Percentiles rank a stretch among this genome's conserved stretches.
phyloP scores from a whole-genome alignment of 169 alveolate species.

The Theileria parva region DNA sequence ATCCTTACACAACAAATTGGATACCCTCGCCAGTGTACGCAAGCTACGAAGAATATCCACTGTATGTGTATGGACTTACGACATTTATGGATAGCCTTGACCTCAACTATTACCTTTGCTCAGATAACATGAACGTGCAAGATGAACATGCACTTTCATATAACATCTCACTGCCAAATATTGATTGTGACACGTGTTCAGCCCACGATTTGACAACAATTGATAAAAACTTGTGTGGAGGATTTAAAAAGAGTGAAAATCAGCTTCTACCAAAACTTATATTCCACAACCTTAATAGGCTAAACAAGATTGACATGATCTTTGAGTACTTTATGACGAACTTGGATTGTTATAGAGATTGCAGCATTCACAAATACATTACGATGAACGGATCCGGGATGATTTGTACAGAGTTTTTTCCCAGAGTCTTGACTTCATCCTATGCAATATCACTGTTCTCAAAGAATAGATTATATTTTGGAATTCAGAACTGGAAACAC shows the following conservation, averaged over 20 bases:
- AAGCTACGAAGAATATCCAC: conserved; percentile 25
- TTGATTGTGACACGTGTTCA: not conserved
- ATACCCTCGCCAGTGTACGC: conserved; percentile 45
- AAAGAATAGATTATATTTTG: conserved; percentile 32
- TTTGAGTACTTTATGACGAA: conserved; percentile 6
- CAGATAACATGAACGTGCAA: conserved; percentile 1
- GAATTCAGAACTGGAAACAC: conserved; percentile 63
- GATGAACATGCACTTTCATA: conserved; percentile 9
- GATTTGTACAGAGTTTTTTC: conserved; percentile 1
- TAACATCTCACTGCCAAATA: not conserved
- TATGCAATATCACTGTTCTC: conserved; percentile 33
- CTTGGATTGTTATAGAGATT: conserved; percentile 9
- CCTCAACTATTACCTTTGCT: not conserved
- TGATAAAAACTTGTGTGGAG: not conserved
- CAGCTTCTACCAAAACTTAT: not conserved
- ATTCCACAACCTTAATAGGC: not conserved
- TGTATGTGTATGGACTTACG: conserved; percentile 35
- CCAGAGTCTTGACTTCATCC: not conserved
- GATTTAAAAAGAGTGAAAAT: not conserved
- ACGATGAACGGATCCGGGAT: conserved; percentile 1
- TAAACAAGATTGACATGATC: not conserved
- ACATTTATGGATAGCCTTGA: not conserved
- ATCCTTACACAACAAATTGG: conserved; percentile 42
- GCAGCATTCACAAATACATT: not conserved
- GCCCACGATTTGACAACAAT: not conserved